Percentiles rank a stretch among this genome's conserved stretches.
Evolutionary conservation across 2,329 filamentous ascomycete species (phyloP).

Genomic region (Thelonectria discophora): DNA sequence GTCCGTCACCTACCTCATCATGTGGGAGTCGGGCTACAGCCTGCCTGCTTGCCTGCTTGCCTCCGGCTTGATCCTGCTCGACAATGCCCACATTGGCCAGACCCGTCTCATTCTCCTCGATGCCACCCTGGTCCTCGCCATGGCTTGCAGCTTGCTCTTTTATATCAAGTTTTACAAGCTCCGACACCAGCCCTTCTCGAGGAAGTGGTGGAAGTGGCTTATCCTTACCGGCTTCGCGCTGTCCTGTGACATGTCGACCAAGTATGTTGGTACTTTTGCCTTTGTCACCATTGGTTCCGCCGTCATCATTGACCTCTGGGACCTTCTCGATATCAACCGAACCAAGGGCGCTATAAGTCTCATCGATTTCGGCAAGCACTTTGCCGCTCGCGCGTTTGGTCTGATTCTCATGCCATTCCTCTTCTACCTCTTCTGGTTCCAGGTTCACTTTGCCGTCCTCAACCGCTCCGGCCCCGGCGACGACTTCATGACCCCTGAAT

Average conservation of each 20-base stretch:
- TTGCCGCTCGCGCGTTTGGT: conserved; percentile 84
- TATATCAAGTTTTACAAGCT: conserved; percentile 99
- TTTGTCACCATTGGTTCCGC: conserved; percentile 97
- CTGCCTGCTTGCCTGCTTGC: conserved; percentile 91
- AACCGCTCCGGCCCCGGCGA: conserved; percentile 91
- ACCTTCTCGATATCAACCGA: conserved; percentile 88
- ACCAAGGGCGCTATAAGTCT: conserved; percentile 82
- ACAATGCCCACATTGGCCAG: conserved; percentile 98
- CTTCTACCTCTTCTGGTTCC: conserved; percentile 99
- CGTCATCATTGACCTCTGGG: conserved; percentile 94
- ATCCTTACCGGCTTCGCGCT: conserved; percentile 92
- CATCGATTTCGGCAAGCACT: conserved; percentile 86
- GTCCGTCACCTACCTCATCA: conserved; percentile 93
- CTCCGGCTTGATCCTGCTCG: conserved; percentile 86
- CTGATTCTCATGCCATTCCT: conserved; percentile 92
- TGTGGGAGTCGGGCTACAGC: conserved; percentile 99
- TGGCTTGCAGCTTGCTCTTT: conserved; percentile 92
- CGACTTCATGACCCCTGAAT: conserved; percentile 98
- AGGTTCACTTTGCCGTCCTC: conserved; percentile 95
- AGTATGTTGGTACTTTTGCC: conserved; percentile 96
- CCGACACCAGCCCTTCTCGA: conserved; percentile 84
- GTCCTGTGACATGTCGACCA: conserved; percentile 97
- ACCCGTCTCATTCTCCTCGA: conserved; percentile 94
- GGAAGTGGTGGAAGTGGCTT: conserved; percentile 99
- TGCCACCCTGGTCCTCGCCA: conserved; percentile 91